Conservation (phyloP, 768 basidiomycete species). For the Kwoniella dendrophila region DNA sequence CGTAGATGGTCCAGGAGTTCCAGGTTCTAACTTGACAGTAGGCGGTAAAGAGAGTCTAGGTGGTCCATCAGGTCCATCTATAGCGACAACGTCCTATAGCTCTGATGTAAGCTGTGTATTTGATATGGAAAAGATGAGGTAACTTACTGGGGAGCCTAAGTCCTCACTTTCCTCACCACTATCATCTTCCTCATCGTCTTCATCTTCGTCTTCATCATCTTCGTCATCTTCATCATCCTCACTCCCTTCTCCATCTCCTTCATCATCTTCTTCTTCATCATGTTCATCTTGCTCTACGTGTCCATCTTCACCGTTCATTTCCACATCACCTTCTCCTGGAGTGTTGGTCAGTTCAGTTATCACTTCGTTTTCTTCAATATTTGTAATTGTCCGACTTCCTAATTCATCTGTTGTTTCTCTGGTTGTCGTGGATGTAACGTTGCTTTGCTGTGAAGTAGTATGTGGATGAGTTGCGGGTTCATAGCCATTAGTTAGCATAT, state of each 20-base stretch:
- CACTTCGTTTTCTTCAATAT: conserved; percentile 13
- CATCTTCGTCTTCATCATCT: conserved; percentile 35
- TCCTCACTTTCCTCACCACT: conserved; percentile 36
- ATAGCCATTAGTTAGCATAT: conserved; percentile 1
- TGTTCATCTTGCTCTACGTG: conserved; percentile 12
- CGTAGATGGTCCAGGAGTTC: background rate
- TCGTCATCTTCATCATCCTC: conserved; percentile 33
- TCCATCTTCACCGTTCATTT: conserved; percentile 9
- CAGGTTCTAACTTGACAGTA: conserved; percentile 23
- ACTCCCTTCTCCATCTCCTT: conserved; percentile 20
- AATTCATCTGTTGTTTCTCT: background rate
- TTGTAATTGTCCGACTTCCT: background rate
- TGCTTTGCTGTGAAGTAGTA: background rate
- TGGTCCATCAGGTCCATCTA: conserved; percentile 24
- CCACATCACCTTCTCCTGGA: conserved; percentile 11
- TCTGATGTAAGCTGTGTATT: background rate
- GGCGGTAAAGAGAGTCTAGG: conserved; percentile 14
- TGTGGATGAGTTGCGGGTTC: background rate
- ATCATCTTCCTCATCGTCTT: conserved; percentile 29
- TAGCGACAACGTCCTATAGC: conserved; percentile 24
- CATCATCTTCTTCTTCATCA: conserved; percentile 25
- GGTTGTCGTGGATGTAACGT: background rate
- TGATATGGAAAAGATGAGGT: background rate
- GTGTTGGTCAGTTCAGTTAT: background rate
- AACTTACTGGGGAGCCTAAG: conserved; percentile 31